phyloP scores from a whole-genome alignment of 176 grass and related monocot species.

The Carex cristatella region DNA sequence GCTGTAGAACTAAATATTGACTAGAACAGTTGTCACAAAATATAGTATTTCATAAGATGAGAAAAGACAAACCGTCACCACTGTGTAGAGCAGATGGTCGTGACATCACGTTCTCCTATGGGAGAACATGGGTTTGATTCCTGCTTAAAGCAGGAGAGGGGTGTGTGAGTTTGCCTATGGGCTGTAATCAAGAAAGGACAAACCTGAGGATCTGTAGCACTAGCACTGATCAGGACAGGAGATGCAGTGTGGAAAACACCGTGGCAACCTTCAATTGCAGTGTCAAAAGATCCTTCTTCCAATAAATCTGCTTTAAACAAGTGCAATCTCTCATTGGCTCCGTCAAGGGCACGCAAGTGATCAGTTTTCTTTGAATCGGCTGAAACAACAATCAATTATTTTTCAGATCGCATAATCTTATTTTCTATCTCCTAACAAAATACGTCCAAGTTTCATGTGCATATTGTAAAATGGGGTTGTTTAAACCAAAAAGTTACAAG shows the following conservation, averaged over 20 bases:
- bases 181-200: background rate
- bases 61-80: background rate
- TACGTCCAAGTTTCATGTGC: background rate
- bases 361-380: slow-evolving; percentile 32
- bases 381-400: slow-evolving; percentile 21
- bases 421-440: background rate
- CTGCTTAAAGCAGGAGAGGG: no score
- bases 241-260: slow-evolving; percentile 37
- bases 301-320: slow-evolving; percentile 30
- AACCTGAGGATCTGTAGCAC: slow-evolving; percentile 27
- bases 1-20: background rate
- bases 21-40: no score
- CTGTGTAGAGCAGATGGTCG: no score
- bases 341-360: slow-evolving; percentile 29
- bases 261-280: slow-evolving; percentile 21
- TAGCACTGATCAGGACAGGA: background rate
- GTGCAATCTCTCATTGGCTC: slow-evolving; percentile 22
- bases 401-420: background rate
- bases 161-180: no score
- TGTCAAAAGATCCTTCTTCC: slow-evolving; percentile 29
- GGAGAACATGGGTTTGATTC: no score
- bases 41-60: background rate
- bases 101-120: no score
- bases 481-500: background rate
- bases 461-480: no score